Evolutionary conservation across 768 basidiomycete genomes (phyloP).

Genomic region (Collybia mongolica): DNA sequence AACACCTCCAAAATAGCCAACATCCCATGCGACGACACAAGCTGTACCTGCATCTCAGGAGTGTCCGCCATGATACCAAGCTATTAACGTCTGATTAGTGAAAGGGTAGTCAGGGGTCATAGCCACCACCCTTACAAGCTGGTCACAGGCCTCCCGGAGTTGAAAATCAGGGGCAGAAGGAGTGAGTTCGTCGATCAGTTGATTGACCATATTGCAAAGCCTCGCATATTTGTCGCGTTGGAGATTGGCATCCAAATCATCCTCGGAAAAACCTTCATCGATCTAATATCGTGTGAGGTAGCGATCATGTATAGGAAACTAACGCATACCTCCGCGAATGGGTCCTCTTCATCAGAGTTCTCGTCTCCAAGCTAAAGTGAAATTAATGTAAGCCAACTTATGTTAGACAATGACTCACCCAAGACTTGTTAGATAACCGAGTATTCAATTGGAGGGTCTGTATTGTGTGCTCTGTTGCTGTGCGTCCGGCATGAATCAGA

Average conservation of each 20-base stretch:
- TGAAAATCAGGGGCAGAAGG: conserved; percentile 81
- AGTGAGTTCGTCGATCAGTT: conserved; percentile 83
- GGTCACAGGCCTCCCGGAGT: conserved; percentile 82
- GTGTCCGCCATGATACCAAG: conserved; percentile 72
- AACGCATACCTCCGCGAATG: conserved; percentile 80
- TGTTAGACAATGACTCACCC: conserved; percentile 46
- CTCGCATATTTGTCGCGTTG: conserved; percentile 93
- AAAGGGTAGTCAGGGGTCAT: conserved; percentile 5
- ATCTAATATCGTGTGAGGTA: conserved; percentile 48
- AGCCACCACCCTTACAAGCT: conserved; percentile 58
- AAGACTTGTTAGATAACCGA: conserved; percentile 84
- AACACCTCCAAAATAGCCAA: conserved; percentile 92
- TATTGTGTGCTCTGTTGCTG: conserved; percentile 58
- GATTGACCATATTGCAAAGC: conserved; percentile 75
- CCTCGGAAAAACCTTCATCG: conserved; percentile 90
- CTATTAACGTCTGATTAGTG: conserved; percentile 33
- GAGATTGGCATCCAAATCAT: conserved; percentile 89
- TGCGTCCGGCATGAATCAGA: neutral
- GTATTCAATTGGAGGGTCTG: conserved; percentile 86
- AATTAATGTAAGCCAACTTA: conserved; percentile 1
- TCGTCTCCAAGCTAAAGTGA: conserved; percentile 68
- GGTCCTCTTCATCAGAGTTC: conserved; percentile 89
- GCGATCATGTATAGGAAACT: neutral
- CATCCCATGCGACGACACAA: conserved; percentile 94
- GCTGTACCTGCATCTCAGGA: conserved; percentile 83